A percentile compares a stretch with the other conserved stretches of the same genome.
phyloP scores from a whole-genome alignment of 306 rosid species.

The Dryas alaskensis region DNA sequence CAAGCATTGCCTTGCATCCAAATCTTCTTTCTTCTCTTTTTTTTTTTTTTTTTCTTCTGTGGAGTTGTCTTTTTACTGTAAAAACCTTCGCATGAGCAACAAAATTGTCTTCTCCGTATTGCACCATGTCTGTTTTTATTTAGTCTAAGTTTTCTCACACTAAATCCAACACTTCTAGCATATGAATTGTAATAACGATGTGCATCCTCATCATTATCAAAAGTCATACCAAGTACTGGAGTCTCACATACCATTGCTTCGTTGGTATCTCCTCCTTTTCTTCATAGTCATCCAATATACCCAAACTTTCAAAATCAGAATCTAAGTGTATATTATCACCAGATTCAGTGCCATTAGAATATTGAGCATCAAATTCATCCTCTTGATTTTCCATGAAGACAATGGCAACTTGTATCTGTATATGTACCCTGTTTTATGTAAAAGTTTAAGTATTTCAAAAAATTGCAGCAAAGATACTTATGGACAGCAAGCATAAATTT shows the following conservation, averaged over 20 bases:
- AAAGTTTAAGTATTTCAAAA: too few species aligned
- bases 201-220: neutral
- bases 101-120: neutral
- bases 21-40: conserved; percentile 4
- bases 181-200: neutral
- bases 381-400: neutral
- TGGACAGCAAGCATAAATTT: too few species aligned
- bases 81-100: conserved; percentile 8
- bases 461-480: too few species aligned
- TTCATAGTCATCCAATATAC: neutral
- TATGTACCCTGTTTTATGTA: too few species aligned
- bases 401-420: too few species aligned
- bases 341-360: neutral
- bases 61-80: neutral
- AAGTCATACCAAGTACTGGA: neutral
- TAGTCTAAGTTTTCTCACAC: neutral
- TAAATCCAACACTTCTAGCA: conserved; percentile 11
- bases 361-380: neutral
- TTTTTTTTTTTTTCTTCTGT: too few species aligned
- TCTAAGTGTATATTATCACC: neutral
- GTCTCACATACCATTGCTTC: neutral
- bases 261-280: neutral
- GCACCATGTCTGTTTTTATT: neutral
- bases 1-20: conserved; percentile 11
- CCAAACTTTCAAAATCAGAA: neutral